A percentile compares a stretch with the other conserved stretches of the same genome.
phyloP scores from a whole-genome alignment of 1,284 basidiomycete species.

The Ceraceosorus guamensis region DNA sequence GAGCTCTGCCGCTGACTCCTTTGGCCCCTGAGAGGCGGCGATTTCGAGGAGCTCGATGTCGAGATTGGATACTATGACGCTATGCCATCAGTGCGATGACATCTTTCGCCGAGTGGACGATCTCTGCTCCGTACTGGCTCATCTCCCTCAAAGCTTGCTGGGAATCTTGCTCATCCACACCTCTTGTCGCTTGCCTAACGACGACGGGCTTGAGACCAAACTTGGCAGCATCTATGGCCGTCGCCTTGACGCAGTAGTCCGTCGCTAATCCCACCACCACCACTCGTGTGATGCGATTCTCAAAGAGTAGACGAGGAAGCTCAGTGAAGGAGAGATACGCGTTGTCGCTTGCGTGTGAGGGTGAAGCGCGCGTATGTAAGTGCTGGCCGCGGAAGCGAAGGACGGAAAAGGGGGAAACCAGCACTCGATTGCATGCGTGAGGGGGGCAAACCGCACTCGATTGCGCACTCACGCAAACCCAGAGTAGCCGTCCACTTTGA shows the following conservation, averaged over 20 bases:
- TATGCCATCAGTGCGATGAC: too few relatives aligned
- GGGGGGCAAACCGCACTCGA: too few relatives aligned
- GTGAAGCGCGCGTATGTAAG: not conserved
- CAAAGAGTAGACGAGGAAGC: conserved; percentile 29
- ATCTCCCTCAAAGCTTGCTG: conserved; percentile 2
- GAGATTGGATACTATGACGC: too few relatives aligned
- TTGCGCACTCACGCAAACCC: conserved; percentile 41
- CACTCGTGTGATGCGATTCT: conserved; percentile 46
- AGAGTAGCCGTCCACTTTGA: conserved; percentile 57
- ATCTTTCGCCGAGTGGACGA: not conserved
- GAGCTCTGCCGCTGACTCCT: too few relatives aligned
- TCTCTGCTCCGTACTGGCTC: conserved; percentile 2
- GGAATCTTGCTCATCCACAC: conserved; percentile 7
- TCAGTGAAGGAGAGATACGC: conserved; percentile 17
- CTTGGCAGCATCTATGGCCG: conserved; percentile 53
- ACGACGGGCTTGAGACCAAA: conserved; percentile 52
- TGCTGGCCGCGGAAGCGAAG: not conserved
- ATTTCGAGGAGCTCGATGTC: too few relatives aligned
- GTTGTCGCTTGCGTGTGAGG: conserved; percentile 33
- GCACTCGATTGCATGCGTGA: not conserved
- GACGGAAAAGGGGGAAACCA: not conserved
- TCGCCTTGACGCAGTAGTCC: conserved; percentile 57
- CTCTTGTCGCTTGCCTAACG: conserved; percentile 20
- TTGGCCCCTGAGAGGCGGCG: too few relatives aligned
- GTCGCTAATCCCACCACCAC: conserved; percentile 59